Conservation (phyloP, 2,329 filamentous ascomycete species). For the Penicillium sp. region DNA sequence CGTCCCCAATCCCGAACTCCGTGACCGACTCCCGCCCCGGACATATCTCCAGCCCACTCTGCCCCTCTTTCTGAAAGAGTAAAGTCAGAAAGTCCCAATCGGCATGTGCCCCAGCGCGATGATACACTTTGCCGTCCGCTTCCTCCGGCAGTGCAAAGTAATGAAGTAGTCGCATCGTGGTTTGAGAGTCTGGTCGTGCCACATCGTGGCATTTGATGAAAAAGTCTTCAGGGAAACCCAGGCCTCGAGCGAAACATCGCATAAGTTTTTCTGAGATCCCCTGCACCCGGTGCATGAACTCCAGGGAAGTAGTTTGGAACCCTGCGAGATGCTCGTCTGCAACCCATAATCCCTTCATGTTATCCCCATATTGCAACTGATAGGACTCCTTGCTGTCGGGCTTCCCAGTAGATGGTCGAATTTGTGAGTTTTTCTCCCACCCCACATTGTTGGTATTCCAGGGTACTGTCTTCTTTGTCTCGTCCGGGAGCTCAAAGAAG, state of each 20-base stretch:
- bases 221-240: constrained; percentile 58
- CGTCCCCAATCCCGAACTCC: constrained; percentile 59
- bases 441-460: constrained; percentile 59
- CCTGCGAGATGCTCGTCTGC: constrained; percentile 49
- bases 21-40: constrained; percentile 63
- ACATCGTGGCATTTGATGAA: constrained; percentile 59
- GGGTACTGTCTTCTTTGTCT: constrained; percentile 55
- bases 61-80: constrained; percentile 62
- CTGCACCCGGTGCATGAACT: constrained; percentile 59
- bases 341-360: constrained; percentile 57
- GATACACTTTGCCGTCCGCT: constrained; percentile 47
- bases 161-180: constrained; percentile 58
- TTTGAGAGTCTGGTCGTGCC: constrained; percentile 52
- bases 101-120: constrained; percentile 63
- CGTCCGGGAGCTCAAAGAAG: constrained; percentile 58
- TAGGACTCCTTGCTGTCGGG: constrained; percentile 64
- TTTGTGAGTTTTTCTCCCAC: constrained; percentile 61
- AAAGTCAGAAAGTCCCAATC: constrained; percentile 66
- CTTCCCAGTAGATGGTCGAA: constrained; percentile 60
- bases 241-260: constrained; percentile 59
- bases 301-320: constrained; percentile 48
- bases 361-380: constrained; percentile 62
- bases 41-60: constrained; percentile 65
- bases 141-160: constrained; percentile 53
- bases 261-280: constrained; percentile 57